Evolutionary conservation across 148 eudicot genomes (phyloP).

Genomic region (Pouteria glomerata): DNA sequence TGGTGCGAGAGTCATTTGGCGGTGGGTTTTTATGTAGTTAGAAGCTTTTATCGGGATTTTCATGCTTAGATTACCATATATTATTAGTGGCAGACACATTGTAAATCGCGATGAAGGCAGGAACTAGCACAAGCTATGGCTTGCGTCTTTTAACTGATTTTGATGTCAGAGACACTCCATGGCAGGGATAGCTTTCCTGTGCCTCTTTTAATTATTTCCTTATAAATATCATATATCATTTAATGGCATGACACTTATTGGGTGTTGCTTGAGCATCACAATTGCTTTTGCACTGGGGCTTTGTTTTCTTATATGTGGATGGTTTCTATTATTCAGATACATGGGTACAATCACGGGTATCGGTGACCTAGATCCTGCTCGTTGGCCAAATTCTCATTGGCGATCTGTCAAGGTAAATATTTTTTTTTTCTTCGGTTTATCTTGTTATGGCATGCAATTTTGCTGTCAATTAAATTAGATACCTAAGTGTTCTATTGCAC

Average conservation of each 20-base stretch:
- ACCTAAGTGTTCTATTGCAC: background rate
- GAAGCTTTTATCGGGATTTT: background rate
- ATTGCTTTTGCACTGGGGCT: background rate
- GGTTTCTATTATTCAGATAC: conserved; percentile 49
- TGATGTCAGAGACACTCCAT: background rate
- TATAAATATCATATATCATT: background rate
- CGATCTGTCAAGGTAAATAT: conserved; percentile 86
- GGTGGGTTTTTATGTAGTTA: background rate
- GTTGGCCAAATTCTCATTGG: conserved; percentile 99
- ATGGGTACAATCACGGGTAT: conserved; percentile 99
- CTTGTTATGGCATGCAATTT: background rate
- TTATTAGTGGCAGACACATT: background rate
- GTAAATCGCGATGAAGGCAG: background rate
- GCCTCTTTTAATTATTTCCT: background rate
- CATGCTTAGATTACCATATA: background rate
- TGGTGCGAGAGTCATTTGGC: background rate
- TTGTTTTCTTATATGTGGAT: conserved; percentile 17
- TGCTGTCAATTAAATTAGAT: background rate
- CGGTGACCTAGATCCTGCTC: conserved; percentile 82
- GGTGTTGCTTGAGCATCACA: background rate
- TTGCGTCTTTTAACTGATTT: background rate
- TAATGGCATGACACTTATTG: background rate
- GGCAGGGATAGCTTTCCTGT: background rate
- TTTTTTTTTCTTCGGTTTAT: background rate
- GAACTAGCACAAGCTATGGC: background rate